A percentile compares a stretch with the other conserved stretches of the same genome.
phyloP scores from a whole-genome alignment of 305 asterid genomes.

The Fraxinus velutina region DNA sequence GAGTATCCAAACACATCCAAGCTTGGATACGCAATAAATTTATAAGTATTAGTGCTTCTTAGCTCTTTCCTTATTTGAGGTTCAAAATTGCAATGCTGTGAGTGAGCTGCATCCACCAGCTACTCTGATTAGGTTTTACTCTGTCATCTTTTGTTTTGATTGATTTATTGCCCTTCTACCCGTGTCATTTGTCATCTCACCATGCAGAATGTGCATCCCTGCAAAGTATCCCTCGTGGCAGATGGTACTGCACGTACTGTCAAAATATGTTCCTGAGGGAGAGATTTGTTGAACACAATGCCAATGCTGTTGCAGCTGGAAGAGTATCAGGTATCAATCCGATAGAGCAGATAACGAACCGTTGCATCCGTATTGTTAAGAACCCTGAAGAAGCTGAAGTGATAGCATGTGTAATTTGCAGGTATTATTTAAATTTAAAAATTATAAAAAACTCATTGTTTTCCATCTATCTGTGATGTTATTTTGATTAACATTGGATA shows the following conservation, averaged over 20 bases:
- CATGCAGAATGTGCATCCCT: conserved; percentile 88
- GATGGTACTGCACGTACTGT: conserved; percentile 97
- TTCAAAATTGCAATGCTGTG: conserved; percentile 9
- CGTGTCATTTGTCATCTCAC: conserved; percentile 9
- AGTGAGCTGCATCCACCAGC: background rate
- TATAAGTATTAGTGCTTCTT: background rate
- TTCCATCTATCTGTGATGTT: background rate
- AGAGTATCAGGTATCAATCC: conserved; percentile 70
- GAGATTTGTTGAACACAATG: conserved; percentile 66
- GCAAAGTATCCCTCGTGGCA: conserved; percentile 72
- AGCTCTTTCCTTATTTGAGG: background rate
- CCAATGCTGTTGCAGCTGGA: conserved; percentile 93
- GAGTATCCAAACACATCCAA: no score
- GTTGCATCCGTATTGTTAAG: conserved; percentile 81
- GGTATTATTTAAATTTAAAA: conserved; percentile 38
- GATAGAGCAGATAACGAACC: conserved; percentile 73
- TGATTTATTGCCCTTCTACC: background rate
- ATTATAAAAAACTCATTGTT: conserved; percentile 6
- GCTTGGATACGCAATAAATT: background rate
- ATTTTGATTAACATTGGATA: conserved; percentile 1
- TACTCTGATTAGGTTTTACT: background rate
- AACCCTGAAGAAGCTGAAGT: conserved; percentile 86
- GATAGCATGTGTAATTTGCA: conserved; percentile 94
- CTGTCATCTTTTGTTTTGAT: background rate
- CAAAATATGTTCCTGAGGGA: conserved; percentile 84